Evolutionary conservation across 2,329 filamentous ascomycete genomes (phyloP).

Genomic region (Cladosporium sp.): DNA sequence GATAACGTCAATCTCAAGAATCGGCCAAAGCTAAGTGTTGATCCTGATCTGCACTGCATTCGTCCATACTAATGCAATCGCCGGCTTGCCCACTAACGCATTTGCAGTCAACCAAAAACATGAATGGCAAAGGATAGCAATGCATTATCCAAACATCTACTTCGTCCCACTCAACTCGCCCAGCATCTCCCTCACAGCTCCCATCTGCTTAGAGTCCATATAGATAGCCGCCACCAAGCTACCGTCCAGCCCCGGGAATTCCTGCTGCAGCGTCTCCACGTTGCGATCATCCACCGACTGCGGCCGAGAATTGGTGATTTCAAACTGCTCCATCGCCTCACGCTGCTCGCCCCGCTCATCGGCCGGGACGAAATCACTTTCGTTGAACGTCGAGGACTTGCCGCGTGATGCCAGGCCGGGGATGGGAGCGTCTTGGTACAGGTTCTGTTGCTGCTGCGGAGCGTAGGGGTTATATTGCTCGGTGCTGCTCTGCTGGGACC

Average conservation of each 20-base stretch:
- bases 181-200: constrained; percentile 48
- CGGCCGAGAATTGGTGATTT: constrained; percentile 41
- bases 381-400: constrained; percentile 31
- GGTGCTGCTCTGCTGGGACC: constrained; percentile 3
- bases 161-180: constrained; percentile 37
- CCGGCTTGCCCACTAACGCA: background rate
- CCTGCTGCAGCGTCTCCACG: constrained; percentile 43
- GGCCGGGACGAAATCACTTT: constrained; percentile 42
- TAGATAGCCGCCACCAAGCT: constrained; percentile 49
- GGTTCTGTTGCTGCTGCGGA: constrained; percentile 4
- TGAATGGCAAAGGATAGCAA: background rate
- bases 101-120: background rate
- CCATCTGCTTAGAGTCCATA: constrained; percentile 43
- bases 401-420: background rate
- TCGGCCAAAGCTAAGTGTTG: background rate
- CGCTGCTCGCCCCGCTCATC: constrained; percentile 39
- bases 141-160: background rate
- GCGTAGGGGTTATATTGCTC: background rate
- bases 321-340: constrained; percentile 45
- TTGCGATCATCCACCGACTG: constrained; percentile 43
- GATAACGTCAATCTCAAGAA: background rate
- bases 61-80: background rate
- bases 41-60: background rate
- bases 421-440: constrained; percentile 5
- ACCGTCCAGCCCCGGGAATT: constrained; percentile 48